Base-by-base conservation (phyloP, 345 rosid genomes). In the Geranium rotundifolium region DNA sequence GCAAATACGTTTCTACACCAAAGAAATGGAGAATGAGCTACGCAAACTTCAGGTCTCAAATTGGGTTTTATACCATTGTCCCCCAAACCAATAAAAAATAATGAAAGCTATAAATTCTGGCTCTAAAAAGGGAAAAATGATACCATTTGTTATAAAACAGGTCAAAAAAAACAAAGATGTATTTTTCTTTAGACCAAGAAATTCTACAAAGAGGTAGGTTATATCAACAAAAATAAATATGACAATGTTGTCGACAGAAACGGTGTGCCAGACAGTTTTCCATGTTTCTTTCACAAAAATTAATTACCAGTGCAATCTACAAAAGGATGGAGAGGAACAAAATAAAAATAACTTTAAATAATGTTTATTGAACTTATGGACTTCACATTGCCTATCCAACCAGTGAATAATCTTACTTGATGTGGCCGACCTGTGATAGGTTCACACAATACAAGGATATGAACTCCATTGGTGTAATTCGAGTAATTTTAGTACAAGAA, bases 381-480 rank as follows among this genome's bases (percentile, higher is more conserved):
- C 41, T 34, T 34, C 10, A 34, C 41, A 34, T 34, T 34, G 41
- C 41, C 10, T 34, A 34, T 34, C 16, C 49, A 63, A 19, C 20
- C 46, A 37, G 29, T 39, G 58, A 34, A 50, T 55, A 57, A 63
- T 70, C 85, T 76, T 82, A 85, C 97, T 78, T 93, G 99, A 86
- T 93, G 97, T 39, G 97, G 90, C 73, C 91, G 77, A 63, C 97
- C 99, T 41, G 96, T 93, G 69, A 90, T 72, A 56, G 99, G 97
- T 79, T 88, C 82, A 63, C 99, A 93, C 72, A 79, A 81, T 66
- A 86, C 92, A 58, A 86, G 81, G 81, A 96, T 93, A 68, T 88
- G 83, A 67, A 76, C 75, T 67, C 99, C 90, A 70, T 85, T 70
- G 49, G 99, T 86, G 58, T 78, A 58, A 88, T 86, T 74, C 96